Conservation (phyloP, 768 basidiomycete species). For the Boletus reticuloceps region DNA sequence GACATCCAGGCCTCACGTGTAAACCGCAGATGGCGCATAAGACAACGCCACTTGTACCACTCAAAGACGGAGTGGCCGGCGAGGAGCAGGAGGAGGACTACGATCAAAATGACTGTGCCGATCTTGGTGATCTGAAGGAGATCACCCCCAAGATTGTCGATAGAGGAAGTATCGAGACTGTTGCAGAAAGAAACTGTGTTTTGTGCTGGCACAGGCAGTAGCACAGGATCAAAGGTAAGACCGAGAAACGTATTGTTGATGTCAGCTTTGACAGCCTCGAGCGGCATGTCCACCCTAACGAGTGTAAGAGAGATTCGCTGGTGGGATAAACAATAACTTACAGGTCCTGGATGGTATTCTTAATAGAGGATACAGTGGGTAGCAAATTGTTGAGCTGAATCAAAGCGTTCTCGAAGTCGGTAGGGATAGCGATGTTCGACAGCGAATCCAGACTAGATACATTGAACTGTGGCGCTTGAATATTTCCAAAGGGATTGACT, state of each 20-base stretch:
- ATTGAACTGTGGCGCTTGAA: conserved; percentile 66
- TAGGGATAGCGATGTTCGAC: conserved; percentile 76
- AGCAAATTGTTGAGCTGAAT: conserved; percentile 76
- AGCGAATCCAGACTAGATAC: conserved; percentile 74
- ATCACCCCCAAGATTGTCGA: conserved; percentile 81
- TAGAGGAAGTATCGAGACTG: conserved; percentile 74
- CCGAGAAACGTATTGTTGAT: conserved; percentile 83
- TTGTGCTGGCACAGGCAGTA: conserved; percentile 74
- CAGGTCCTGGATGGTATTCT: conserved; percentile 64
- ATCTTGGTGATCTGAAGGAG: conserved; percentile 80
- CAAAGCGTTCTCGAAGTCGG: conserved; percentile 70
- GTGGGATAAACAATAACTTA: conserved; percentile 38
- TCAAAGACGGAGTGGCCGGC: conserved; percentile 73
- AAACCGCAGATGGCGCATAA: conserved; percentile 60
- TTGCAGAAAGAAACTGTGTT: conserved; percentile 73
- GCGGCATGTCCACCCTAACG: conserved; percentile 75
- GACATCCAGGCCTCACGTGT: conserved; percentile 76
- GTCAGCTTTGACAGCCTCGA: conserved; percentile 82
- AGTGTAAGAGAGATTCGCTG: neutral
- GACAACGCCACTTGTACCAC: conserved; percentile 84
- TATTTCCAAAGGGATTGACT: conserved; percentile 68
- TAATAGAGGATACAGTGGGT: conserved; percentile 75
- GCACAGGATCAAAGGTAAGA: conserved; percentile 65
- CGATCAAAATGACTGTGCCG: conserved; percentile 69
- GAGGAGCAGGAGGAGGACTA: conserved; percentile 70